Percentiles rank a stretch among this genome's conserved stretches.
These are phyloP conservation scores for Dactylellina sp. DNA, from an alignment of 2,329 filamentous ascomycete genomes.

Conservation along the genomic window DNA sequence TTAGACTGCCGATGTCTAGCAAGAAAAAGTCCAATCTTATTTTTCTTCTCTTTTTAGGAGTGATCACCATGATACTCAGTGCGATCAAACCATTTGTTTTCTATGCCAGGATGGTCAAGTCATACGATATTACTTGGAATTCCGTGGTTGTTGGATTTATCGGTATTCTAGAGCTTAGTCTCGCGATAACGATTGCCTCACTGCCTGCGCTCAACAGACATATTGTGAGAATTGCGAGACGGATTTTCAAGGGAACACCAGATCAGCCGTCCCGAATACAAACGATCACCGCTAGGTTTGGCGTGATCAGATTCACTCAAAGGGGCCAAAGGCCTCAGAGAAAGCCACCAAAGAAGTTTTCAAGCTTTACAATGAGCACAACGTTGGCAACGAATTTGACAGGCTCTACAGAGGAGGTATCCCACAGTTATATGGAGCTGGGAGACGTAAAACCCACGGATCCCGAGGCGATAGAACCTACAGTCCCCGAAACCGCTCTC, in stretches of 20 bases:
- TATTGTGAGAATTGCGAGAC: conserved; percentile 27
- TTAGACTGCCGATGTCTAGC: conserved; percentile 33
- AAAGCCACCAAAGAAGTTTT: background rate
- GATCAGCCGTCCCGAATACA: background rate
- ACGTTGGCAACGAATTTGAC: background rate
- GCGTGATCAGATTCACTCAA: conserved; percentile 18
- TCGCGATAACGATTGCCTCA: conserved; percentile 31
- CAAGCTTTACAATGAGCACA: conserved; percentile 19
- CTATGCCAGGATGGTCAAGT: conserved; percentile 27
- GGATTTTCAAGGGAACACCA: background rate
- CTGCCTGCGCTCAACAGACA: conserved; percentile 35
- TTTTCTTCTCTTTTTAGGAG: conserved; percentile 29
- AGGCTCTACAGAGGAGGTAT: background rate
- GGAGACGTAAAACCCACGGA: conserved; percentile 26
- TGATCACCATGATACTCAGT: conserved; percentile 36
- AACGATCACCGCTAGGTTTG: conserved; percentile 19
- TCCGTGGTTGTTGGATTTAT: conserved; percentile 27
- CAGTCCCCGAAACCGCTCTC: background rate
- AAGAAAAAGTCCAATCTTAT: conserved; percentile 36
- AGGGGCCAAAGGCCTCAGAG: background rate
- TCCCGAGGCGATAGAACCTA: conserved; percentile 3
- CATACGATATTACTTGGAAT: conserved; percentile 33
- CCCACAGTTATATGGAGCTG: conserved; percentile 28
- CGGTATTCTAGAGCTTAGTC: conserved; percentile 32
- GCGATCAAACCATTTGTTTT: conserved; percentile 36